Evolutionary conservation across 176 grass and related monocot species (phyloP).

Genomic region (Tillandsia leiboldiana): DNA sequence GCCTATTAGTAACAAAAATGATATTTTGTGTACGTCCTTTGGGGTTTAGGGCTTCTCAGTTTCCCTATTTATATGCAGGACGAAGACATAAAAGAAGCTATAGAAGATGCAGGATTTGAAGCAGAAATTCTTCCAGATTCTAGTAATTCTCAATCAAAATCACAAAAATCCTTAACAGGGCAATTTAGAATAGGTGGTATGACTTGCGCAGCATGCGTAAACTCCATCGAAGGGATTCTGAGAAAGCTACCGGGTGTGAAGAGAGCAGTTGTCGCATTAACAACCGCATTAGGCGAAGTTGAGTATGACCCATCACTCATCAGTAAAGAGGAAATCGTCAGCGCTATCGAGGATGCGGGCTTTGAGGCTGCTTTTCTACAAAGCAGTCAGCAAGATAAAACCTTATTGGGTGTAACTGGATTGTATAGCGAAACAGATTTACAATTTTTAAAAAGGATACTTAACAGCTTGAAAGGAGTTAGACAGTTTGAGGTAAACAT

Average conservation of each 20-base stretch:
- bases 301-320: constrained; percentile 44
- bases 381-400: constrained; percentile 73
- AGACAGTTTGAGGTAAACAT: constrained; percentile 49
- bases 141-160: constrained; percentile 45
- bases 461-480: constrained; percentile 52
- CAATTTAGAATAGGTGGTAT: constrained; percentile 93
- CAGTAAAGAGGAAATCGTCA: constrained; percentile 76
- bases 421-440: constrained; percentile 42
- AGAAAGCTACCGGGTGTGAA: constrained; percentile 70
- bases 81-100: constrained; percentile 70
- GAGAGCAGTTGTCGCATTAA: constrained; percentile 70
- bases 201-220: constrained; percentile 92
- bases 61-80: constrained; percentile 39
- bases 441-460: constrained; percentile 37
- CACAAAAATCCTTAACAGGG: constrained; percentile 49
- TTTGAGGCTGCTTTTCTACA: constrained; percentile 90
- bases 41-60: too few species aligned
- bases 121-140: constrained; percentile 75
- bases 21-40: too few species aligned
- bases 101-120: constrained; percentile 92
- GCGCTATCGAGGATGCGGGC: constrained; percentile 90
- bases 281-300: constrained; percentile 73
- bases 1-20: too few species aligned
- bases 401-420: constrained; percentile 51
- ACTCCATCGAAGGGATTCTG: constrained; percentile 83